Conservation (phyloP, 2,329 filamentous ascomycete species). For the Microthyrium microscopicum region DNA sequence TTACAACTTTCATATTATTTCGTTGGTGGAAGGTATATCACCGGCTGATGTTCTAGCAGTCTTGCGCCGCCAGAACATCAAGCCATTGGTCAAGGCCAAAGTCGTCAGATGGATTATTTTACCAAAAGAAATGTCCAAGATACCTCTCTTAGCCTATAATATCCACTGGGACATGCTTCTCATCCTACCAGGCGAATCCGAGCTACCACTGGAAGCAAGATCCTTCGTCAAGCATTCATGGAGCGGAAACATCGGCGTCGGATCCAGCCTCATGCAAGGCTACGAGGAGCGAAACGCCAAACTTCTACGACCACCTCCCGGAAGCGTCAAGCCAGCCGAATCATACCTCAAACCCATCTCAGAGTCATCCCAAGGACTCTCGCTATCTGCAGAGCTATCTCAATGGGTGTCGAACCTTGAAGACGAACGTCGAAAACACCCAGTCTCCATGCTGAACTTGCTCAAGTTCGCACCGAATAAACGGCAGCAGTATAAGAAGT, state of each 20-base stretch:
- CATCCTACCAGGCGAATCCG: conserved; percentile 19
- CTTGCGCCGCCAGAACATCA: conserved; percentile 14
- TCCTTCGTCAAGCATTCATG: conserved; percentile 17
- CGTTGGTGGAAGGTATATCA: no score
- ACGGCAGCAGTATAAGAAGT: conserved; percentile 38
- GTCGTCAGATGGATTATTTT: conserved; percentile 34
- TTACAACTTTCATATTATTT: no score
- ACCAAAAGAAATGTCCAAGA: conserved; percentile 25
- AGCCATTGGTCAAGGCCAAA: conserved; percentile 26
- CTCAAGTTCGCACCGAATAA: conserved; percentile 37
- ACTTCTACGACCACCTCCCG: conserved; percentile 21
- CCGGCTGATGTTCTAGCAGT: no score
- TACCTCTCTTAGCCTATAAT: conserved; percentile 23
- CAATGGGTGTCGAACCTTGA: conserved; percentile 27
- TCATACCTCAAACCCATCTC: conserved; percentile 15
- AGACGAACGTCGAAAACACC: conserved; percentile 17
- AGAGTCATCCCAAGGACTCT: conserved; percentile 15
- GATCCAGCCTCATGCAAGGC: conserved; percentile 22
- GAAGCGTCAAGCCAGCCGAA: conserved; percentile 16
- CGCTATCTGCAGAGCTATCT: conserved; percentile 32
- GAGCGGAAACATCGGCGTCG: conserved; percentile 26
- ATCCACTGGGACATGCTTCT: conserved; percentile 32
- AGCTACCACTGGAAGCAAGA: conserved; percentile 15
- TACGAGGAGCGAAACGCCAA: conserved; percentile 22
- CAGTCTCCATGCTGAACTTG: conserved; percentile 48